Percentiles rank a stretch among this genome's conserved stretches.
Evolutionary conservation across 495 filamentous ascomycete genomes (phyloP).

Genomic region (Cercophora newfieldiana): DNA sequence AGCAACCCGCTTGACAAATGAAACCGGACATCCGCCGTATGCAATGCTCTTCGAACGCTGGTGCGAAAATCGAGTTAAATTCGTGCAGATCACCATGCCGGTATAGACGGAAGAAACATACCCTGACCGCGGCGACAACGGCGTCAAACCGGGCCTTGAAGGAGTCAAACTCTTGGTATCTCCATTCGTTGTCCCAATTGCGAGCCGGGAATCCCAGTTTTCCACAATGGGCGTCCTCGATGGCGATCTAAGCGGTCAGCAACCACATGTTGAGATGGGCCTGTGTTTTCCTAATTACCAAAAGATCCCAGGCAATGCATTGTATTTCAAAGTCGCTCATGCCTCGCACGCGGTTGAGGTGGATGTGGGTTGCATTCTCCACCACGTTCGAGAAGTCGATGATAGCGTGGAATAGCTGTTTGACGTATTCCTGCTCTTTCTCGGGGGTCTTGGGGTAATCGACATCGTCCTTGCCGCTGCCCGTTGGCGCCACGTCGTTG

Average conservation of each 20-base stretch:
- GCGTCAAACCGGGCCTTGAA: neutral
- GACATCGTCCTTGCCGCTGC: neutral
- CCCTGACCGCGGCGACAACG: neutral
- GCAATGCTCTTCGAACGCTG: neutral
- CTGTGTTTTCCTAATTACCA: neutral
- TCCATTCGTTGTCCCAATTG: neutral
- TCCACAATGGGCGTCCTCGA: neutral
- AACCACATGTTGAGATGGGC: neutral
- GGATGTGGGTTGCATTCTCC: neutral
- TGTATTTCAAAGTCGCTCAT: neutral
- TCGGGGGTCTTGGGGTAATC: neutral
- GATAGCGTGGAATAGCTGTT: neutral
- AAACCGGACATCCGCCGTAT: neutral
- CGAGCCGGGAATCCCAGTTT: neutral
- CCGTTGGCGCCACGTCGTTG: neutral
- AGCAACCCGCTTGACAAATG: neutral
- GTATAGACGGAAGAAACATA: neutral
- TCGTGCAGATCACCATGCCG: no score
- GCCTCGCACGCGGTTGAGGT: neutral
- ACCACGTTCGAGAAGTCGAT: neutral
- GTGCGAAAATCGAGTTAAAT: no score
- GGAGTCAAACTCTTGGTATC: neutral
- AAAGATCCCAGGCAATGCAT: neutral
- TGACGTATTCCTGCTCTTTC: neutral
- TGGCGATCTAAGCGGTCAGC: neutral